phyloP scores from a whole-genome alignment of 1,284 basidiomycete species.

The Rhodotorula sp. region DNA sequence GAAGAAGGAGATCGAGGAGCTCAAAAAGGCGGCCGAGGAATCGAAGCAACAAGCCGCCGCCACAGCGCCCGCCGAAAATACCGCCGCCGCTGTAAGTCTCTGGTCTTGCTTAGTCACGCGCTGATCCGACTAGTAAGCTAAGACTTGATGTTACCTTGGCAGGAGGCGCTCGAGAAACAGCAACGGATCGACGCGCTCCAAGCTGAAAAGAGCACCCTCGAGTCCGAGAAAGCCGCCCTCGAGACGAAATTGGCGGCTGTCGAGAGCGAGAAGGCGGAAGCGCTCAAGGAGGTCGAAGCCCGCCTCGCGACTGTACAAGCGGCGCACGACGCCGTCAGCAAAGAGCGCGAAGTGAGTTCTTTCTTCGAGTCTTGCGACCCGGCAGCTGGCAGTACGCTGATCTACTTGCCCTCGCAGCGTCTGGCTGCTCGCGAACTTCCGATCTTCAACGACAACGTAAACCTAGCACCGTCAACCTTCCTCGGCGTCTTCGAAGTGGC shows the following conservation, averaged over 20 bases:
- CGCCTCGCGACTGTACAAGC: slow-evolving; percentile 1
- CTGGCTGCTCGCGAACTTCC: slow-evolving; percentile 25
- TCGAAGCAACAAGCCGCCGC: slow-evolving; percentile 30
- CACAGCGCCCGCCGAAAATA: slow-evolving; percentile 45
- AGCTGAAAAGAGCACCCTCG: slow-evolving; percentile 52
- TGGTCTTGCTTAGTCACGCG: no score
- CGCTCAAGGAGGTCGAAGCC: slow-evolving; percentile 16
- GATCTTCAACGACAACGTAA: slow-evolving; percentile 36
- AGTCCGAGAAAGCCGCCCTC: slow-evolving; percentile 54
- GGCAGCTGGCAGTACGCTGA: not conserved
- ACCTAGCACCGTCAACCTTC: not conserved
- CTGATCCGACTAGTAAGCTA: not conserved
- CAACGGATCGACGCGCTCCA: slow-evolving; percentile 53
- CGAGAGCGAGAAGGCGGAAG: not conserved
- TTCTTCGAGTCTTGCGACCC: not conserved
- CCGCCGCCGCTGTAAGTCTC: slow-evolving; percentile 13
- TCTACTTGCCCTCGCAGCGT: slow-evolving; percentile 1
- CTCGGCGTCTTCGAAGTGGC: not conserved
- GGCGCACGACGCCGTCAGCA: slow-evolving; percentile 11
- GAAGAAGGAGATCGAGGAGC: slow-evolving; percentile 26
- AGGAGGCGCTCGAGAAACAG: slow-evolving; percentile 40
- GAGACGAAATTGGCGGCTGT: slow-evolving; percentile 16
- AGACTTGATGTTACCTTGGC: not conserved
- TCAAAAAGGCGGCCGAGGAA: slow-evolving; percentile 22
- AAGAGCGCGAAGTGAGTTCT: not conserved